Percentiles rank a stretch among this genome's conserved stretches.
Evolutionary conservation across 2,329 filamentous ascomycete genomes (phyloP).

Genomic region (Venturia effusa): DNA sequence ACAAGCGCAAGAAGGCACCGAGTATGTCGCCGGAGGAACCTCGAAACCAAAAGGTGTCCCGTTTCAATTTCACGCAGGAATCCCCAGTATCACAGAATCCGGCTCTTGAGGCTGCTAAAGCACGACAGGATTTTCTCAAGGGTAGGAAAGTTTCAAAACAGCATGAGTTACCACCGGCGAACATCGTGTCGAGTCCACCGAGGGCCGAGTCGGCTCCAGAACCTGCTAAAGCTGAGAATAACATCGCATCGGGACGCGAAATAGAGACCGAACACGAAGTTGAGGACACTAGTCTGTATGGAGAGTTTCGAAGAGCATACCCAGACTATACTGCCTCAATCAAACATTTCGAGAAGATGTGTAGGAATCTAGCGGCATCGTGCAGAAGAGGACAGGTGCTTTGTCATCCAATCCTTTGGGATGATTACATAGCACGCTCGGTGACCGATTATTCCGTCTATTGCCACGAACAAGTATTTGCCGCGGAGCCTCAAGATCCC

Average conservation of each 20-base stretch:
- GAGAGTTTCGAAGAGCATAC: slow-evolving; percentile 7
- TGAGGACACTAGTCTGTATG: neutral
- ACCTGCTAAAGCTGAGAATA: neutral
- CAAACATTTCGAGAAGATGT: slow-evolving; percentile 5
- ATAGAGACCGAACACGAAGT: neutral
- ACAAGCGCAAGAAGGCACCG: neutral
- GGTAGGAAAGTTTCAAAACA: neutral
- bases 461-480: neutral
- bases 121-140: neutral
- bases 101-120: neutral
- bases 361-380: neutral
- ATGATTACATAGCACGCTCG: slow-evolving; percentile 9
- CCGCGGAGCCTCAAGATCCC: neutral
- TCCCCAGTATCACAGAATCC: slow-evolving; percentile 6
- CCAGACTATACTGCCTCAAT: slow-evolving; percentile 6
- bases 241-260: neutral
- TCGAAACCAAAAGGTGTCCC: neutral
- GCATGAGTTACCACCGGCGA: neutral
- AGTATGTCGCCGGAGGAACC: neutral
- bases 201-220: neutral
- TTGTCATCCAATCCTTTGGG: slow-evolving; percentile 8
- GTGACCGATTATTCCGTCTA: slow-evolving; percentile 9
- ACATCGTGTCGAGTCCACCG: neutral
- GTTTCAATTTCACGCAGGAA: slow-evolving; percentile 9
- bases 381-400: neutral